Conservation (phyloP, 441 rosid species). For the Pelargonium citronellum region DNA sequence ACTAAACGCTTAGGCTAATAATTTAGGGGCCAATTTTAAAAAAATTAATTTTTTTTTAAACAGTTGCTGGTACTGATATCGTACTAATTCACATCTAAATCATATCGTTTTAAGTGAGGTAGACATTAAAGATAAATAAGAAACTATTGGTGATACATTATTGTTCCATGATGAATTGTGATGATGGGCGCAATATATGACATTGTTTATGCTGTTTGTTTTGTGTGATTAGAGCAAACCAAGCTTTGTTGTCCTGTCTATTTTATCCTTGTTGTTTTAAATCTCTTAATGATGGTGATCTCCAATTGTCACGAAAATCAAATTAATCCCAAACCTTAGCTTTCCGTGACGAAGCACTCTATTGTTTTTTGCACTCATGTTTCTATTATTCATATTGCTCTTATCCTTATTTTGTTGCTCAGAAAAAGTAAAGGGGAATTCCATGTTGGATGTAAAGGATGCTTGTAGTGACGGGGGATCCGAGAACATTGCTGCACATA, state of each 20-base stretch:
- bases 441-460: conserved; percentile 30
- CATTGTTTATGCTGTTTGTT: not conserved
- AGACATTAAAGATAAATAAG: too few species aligned
- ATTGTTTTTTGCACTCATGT: too few species aligned
- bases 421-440: conserved; percentile 38
- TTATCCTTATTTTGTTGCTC: not conserved
- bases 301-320: too few species aligned
- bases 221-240: not conserved
- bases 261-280: not conserved
- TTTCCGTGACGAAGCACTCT: too few species aligned
- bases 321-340: too few species aligned
- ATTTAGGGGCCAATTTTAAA: too few species aligned
- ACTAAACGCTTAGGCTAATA: too few species aligned
- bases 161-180: not conserved
- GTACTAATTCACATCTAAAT: too few species aligned
- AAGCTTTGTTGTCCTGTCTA: not conserved
- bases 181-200: not conserved
- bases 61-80: too few species aligned
- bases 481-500: conserved; percentile 53
- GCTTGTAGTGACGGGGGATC: conserved; percentile 40
- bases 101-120: too few species aligned
- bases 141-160: not conserved
- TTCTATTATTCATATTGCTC: too few species aligned
- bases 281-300: not conserved
- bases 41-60: too few species aligned